Conservation (phyloP, 73 alveolate species). For the Paramecium primaurelia region DNA sequence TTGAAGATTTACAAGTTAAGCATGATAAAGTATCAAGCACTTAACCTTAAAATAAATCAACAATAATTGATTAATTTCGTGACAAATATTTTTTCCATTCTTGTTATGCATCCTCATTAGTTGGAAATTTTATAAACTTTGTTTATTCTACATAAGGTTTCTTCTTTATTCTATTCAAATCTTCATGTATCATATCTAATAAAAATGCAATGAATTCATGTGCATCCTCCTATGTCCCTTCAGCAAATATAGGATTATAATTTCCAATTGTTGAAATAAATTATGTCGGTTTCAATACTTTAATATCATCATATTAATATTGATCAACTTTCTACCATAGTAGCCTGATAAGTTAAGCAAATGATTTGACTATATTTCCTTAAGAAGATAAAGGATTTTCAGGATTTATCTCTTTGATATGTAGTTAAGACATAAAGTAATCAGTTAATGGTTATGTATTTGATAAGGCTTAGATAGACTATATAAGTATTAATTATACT, state of each 20-base stretch:
- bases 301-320: constrained; percentile 39
- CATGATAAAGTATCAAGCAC: background rate
- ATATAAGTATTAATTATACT: constrained; percentile 65
- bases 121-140: constrained; percentile 72
- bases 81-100: constrained; percentile 86
- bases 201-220: constrained; percentile 83
- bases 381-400: constrained; percentile 91
- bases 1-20: background rate
- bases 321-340: background rate
- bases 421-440: constrained; percentile 73
- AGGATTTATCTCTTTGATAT: constrained; percentile 79
- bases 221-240: constrained; percentile 36
- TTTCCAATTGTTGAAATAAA: constrained; percentile 40
- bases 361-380: constrained; percentile 66
- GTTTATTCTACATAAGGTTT: constrained; percentile 85
- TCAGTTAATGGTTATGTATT: constrained; percentile 85
- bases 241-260: constrained; percentile 52
- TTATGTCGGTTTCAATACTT: constrained; percentile 11
- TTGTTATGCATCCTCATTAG: constrained; percentile 82
- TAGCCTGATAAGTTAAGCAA: background rate
- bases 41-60: constrained; percentile 93
- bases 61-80: constrained; percentile 92
- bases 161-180: constrained; percentile 84
- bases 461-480: constrained; percentile 74
- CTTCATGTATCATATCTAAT: constrained; percentile 96